Base-by-base conservation (phyloP, 169 alveolate species). In the Plasmodium fragile region DNA sequence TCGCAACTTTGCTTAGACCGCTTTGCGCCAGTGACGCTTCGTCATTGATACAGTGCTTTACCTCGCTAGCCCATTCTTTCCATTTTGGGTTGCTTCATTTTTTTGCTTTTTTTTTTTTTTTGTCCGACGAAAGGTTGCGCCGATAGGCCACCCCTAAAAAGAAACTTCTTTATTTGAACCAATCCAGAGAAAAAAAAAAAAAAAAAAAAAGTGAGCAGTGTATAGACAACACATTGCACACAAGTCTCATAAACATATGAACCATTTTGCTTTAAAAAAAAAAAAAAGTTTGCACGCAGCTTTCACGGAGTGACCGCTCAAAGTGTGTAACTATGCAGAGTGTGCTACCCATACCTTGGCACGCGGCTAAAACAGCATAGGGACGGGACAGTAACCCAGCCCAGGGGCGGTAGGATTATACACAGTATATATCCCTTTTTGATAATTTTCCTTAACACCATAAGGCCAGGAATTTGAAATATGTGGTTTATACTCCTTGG, bases 401-500 rank as follows among this genome's bases (percentile, higher is more conserved):
- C 97, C 97, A 2, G 98, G 96, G 1, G 98, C 97, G 4, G 97
- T 96, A 1, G 98, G 98, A 83, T 95, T 95, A 81, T 93, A 94
- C 49, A 97, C 95, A 30, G 96, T 95, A 71, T 97, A 97, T 30
- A 70, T 80, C 22, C 98, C 98, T 30, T 81, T 92, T 82, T 96
- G 81, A 28, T 97, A 83, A 82, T 87, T 95, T 82, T 92, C 95
- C 41, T 92, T 84, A 32, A 96, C 97, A 22, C 98, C 98, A 90
- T 96, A 96, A 18, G 98, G 96, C 97, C 98, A 92, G 25, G 97
- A 77, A 83, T 84, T 93, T 7, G 97, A 82, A 32, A 96, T n/a
- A 84, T 93, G 94, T 43, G 96, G 97, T 72, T 89, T 92, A 75
- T 95, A 95, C 49, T 82, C 94, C 92, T 93, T 95, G 41, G 97